Percentiles rank a stretch among this genome's conserved stretches.
Evolutionary conservation across 1,284 basidiomycete species (phyloP).

Genomic region (Coniferiporia weirii): DNA sequence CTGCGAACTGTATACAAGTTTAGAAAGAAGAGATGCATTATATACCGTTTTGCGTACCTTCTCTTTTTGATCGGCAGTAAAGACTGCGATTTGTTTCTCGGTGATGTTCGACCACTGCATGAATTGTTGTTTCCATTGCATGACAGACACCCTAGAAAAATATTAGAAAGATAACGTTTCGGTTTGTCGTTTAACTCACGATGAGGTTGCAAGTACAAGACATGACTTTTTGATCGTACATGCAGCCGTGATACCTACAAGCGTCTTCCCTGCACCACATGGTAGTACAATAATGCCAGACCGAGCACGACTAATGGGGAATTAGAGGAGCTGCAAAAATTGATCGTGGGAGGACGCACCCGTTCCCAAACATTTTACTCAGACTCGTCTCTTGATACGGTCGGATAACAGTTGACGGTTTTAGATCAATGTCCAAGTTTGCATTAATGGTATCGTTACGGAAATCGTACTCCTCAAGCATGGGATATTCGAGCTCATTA

Average conservation of each 20-base stretch:
- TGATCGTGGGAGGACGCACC: constrained; percentile 41
- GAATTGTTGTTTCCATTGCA: constrained; percentile 98
- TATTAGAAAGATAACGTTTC: constrained; percentile 17
- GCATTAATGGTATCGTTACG: constrained; percentile 92
- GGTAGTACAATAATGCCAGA: constrained; percentile 99
- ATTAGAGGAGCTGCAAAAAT: constrained; percentile 8
- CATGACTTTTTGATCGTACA: constrained; percentile 99
- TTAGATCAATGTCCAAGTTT: constrained; percentile 94
- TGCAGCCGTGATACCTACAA: constrained; percentile 98
- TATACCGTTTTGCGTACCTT: constrained; percentile 51
- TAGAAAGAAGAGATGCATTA: constrained; percentile 7
- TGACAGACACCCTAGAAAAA: constrained; percentile 80
- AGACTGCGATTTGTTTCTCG: constrained; percentile 91
- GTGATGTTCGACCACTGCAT: constrained; percentile 97
- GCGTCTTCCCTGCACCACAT: constrained; percentile 97
- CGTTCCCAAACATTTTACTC: constrained; percentile 99
- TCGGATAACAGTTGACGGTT: constrained; percentile 92
- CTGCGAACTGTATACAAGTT: constrained; percentile 63
- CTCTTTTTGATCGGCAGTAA: constrained; percentile 95
- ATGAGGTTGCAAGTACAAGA: constrained; percentile 95
- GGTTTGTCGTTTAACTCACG: constrained; percentile 50
- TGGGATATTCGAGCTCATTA: constrained; percentile 92
- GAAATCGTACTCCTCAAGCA: constrained; percentile 98
- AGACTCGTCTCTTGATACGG: constrained; percentile 97
- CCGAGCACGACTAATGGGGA: constrained; percentile 70